Base-by-base conservation (phyloP, 768 basidiomycete species). In the Termitomyces titanicus region DNA sequence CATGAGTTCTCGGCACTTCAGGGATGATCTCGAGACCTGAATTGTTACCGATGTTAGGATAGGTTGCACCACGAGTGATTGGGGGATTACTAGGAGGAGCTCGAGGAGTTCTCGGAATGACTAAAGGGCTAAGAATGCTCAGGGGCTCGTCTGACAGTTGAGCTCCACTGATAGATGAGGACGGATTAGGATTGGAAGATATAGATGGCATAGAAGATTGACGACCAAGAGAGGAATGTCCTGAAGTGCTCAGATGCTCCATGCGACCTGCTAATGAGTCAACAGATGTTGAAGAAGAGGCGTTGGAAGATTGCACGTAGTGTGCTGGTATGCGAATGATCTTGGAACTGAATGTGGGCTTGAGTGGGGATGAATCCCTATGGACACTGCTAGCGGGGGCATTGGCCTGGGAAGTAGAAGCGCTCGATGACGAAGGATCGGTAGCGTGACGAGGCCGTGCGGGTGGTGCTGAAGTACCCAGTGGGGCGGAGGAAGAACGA, bases 311-410 rank as follows among this genome's bases (percentile, higher is more conserved):
- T 59, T 64, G 38, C 60, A 51, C 5, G 13, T 66, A 89, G 63
- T 89, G 79, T 5, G 77, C 75, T 1, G 88, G 88, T 3, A 83
- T 87, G 46, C 88, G 84, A 31, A 89, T 74, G 65, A 88, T 85
- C 52, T 73, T 81, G n/a, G 80, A 63, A 2, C 85, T 84, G 61
- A 89, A 91, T 1, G 89, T 89, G 1, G 85, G 75, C 42, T 83
- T 80, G 17, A 89, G 79, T 57, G 50, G 51, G 22, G 40, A 60
- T 34, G 34, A 59, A 61, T 51, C 66, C n/a, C 11, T 29, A 34
- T 40, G 12, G 3, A 20, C 25, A 10, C 24, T 66, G 35, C 56
- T 43, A 25, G 34, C 47, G n/a, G 55, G 33, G 22, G 31, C 31
- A 25, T 48, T 25, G 17, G 8, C 35, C 24, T 38, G 48, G 17